Evolutionary conservation across 495 filamentous ascomycete genomes (phyloP), one percentile per base, ranked within the genome.

Genomic region (Talaromyces nanjingensis): DNA sequence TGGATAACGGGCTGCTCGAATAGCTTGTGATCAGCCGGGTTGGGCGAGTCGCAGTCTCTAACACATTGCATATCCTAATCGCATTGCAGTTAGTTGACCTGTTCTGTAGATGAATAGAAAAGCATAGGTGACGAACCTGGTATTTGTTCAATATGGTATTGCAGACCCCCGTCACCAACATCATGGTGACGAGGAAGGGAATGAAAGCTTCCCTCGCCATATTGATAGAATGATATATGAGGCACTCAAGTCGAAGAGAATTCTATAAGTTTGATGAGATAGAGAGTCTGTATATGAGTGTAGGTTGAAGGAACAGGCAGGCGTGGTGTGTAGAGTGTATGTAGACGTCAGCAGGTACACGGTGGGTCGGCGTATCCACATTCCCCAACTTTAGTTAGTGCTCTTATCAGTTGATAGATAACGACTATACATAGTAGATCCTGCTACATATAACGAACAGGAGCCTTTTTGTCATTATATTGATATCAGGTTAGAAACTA

Each of bases 1-100:
- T 98, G 94, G 65, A 98, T 87, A 33, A 98, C 93, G 14, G 94
- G 94, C 72, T 98, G 96, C 71, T 96, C 91, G 75, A 98, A 98
- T 24, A 86, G 84, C 59, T 87, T 84, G 22, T 71, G 71, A 12
- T 77, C 67, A 33, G 78, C 83, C n/a, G 86, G 86, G 73, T 96
- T 77, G 6, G 84, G 79, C 58, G 88, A 84, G 64, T 92, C 86
- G 77, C 94, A 98, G 78, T 98, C 84, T 58, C 88, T 83, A 18
- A 98, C 89, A 77, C 94, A 98, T 87, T 96, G 89, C 82, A 96
- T 93, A 75, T 98, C 94, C 91, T 96, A 64, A 57, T 18, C 37
- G 37, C 6, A 18, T 20, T 49, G 6, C 5, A 8, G 4, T 49
- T 20, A 49, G 18, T 20, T 49, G 18, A 22, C 5, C 45, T 20